These are phyloP conservation scores for Herpetospermum pedunculosum DNA, from an alignment of 306 rosid genomes.

Conservation along the genomic window DNA sequence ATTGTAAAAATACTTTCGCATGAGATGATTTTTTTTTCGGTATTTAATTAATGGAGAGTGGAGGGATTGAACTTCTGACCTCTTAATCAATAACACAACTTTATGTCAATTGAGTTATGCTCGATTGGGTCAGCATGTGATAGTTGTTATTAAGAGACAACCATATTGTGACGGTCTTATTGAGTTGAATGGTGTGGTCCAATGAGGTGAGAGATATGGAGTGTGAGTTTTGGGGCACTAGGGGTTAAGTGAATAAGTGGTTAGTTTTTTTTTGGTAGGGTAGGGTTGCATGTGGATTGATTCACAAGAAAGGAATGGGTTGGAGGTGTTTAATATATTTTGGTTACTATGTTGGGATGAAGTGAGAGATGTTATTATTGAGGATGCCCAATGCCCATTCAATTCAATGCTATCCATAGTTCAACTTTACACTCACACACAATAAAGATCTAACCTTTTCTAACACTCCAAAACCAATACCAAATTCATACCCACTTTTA, in stretches of 20 bases:
- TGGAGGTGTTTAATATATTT: neutral
- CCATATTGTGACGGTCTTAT: too few relatives aligned
- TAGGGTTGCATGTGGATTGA: conserved; percentile 2
- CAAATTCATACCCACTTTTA: neutral
- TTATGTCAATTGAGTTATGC: too few relatives aligned
- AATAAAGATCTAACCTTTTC: neutral
- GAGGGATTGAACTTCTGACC: too few relatives aligned
- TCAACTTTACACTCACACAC: neutral
- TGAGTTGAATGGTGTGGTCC: neutral
- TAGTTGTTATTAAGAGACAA: too few relatives aligned
- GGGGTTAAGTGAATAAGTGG: neutral
- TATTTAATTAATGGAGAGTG: too few relatives aligned
- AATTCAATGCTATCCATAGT: neutral
- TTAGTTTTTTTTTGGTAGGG: neutral
- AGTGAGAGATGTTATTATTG: neutral
- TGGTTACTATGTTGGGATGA: neutral
- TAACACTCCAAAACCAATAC: neutral
- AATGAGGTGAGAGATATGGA: neutral
- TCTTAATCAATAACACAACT: too few relatives aligned
- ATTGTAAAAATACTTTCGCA: too few relatives aligned
- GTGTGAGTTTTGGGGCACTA: neutral
- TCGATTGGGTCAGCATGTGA: too few relatives aligned
- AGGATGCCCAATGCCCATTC: neutral
- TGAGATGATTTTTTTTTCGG: too few relatives aligned
- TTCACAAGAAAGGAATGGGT: conserved; percentile 7